Evolutionary conservation across 208 protist genomes (phyloP), one percentile per base, ranked within the genome.

Genomic region (Trypanosoma boissoni): DNA sequence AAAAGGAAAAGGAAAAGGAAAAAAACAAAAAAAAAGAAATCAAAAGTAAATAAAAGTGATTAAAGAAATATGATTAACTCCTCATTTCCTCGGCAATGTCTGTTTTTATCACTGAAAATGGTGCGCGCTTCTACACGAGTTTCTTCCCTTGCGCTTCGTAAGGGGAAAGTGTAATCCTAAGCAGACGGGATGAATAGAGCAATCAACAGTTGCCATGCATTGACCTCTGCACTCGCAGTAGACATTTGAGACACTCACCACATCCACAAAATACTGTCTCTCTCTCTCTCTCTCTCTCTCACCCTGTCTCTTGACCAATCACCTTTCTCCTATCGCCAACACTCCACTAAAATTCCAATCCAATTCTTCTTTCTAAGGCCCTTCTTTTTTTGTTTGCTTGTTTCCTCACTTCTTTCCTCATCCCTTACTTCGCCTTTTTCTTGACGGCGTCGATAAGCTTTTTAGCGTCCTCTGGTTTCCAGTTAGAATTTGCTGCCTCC

Each of bases 401-500:
- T 45, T 52, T 54, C 18, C 20, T 52, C 21, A 23, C 48, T 37
- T 26, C 9, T 37, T 43, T 34, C 5, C 14, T 56, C 23, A 26
- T 37, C 10, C 48, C 41, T 70, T 84, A 85, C 65, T 92, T 90
- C 36, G 72, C 61, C 56, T 64, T 71, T 7, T 73, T 80, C 78
- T 92, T 91, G 10, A 95, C 88, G 21, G 72, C 80, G n/a, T 82
- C 83, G 49, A 88, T 61, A 60, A 91, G 91, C 62, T 87, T 89
- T 62, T 89, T 86, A 28, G 64, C 72, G 4, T 88, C 74, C 24
- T 72, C 80, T 34, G 76, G 74, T 32, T 80, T 78, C 90, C 90
- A 96, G 68, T 92, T 91, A 26, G 84, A 79, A 59, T 92, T 88
- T 60, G 68, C 76, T n/a, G 86, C 81, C 68, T 96, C 90, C 37